Percentiles rank a stretch among this genome's conserved stretches.
Evolutionary conservation across 2,329 filamentous ascomycete species (phyloP).

Genomic region (Penicillium sp.): DNA sequence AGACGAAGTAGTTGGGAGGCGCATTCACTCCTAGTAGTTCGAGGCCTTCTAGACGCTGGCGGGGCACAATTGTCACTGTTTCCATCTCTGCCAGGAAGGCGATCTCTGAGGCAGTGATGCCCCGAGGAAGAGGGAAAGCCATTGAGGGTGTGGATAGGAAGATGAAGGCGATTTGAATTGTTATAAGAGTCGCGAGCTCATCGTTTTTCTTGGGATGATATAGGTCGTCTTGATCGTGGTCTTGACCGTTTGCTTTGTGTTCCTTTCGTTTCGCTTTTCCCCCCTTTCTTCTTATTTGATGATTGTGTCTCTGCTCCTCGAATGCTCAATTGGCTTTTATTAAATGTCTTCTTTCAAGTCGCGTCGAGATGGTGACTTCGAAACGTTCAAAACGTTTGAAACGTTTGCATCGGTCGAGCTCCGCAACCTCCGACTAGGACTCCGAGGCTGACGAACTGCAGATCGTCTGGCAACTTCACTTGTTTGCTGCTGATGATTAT

Average conservation of each 20-base stretch:
- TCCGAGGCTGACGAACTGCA: neutral
- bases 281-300: neutral
- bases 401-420: constrained; percentile 30
- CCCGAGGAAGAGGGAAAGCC: constrained; percentile 62
- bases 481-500: neutral
- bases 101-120: constrained; percentile 81
- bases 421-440: neutral
- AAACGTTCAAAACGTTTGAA: constrained; percentile 27
- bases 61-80: constrained; percentile 85
- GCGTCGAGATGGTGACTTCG: neutral
- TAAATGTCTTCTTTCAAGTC: neutral
- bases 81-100: constrained; percentile 98
- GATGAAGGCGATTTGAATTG: neutral
- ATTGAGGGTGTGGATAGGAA: constrained; percentile 39
- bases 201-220: neutral
- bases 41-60: constrained; percentile 83
- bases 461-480: neutral
- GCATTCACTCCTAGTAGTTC: constrained; percentile 73
- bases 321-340: neutral
- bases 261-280: neutral
- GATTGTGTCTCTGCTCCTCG: neutral
- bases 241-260: neutral
- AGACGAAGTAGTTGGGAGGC: neutral
- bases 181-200: neutral
- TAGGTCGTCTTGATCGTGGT: neutral